A percentile compares a stretch with the other conserved stretches of the same genome.
Evolutionary conservation across 2,329 filamentous ascomycete genomes (phyloP).

Genomic region (Epichloe sibirici): DNA sequence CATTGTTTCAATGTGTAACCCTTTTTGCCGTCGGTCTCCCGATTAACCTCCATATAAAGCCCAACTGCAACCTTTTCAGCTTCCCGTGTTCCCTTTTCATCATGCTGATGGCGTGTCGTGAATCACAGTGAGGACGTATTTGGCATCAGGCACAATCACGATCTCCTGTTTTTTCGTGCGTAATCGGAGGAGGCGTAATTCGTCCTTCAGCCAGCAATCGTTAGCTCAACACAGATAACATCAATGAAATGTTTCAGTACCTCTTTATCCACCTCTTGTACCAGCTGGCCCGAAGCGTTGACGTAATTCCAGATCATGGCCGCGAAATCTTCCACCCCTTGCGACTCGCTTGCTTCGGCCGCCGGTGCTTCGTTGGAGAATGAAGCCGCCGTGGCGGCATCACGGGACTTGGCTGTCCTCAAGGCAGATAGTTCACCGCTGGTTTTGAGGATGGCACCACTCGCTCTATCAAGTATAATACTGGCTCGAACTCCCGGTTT

Average conservation of each 20-base stretch:
- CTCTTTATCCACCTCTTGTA: slow-evolving; percentile 62
- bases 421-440: slow-evolving; percentile 56
- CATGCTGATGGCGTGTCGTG: slow-evolving; percentile 68
- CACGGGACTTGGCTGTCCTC: slow-evolving; percentile 24
- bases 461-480: slow-evolving; percentile 59
- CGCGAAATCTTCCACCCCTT: slow-evolving; percentile 60
- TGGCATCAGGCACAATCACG: slow-evolving; percentile 69
- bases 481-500: slow-evolving; percentile 72
- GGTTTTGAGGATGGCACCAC: slow-evolving; percentile 62
- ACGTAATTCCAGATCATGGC: slow-evolving; percentile 67
- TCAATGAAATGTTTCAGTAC: slow-evolving; percentile 23
- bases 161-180: slow-evolving; percentile 79
- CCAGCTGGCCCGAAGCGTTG: slow-evolving; percentile 52
- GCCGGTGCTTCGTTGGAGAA: slow-evolving; percentile 33
- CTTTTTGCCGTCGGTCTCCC: not conserved
- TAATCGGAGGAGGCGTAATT: slow-evolving; percentile 61
- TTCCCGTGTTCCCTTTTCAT: slow-evolving; percentile 6
- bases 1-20: not conserved
- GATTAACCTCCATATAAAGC: not conserved
- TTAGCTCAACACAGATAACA: slow-evolving; percentile 10
- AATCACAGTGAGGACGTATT: slow-evolving; percentile 67
- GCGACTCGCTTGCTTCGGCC: slow-evolving; percentile 35
- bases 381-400: slow-evolving; percentile 24
- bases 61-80: not conserved
- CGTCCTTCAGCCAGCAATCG: slow-evolving; percentile 40